phyloP scores from a whole-genome alignment of 176 grass and related monocot species.

The Paspalum vaginatum region DNA sequence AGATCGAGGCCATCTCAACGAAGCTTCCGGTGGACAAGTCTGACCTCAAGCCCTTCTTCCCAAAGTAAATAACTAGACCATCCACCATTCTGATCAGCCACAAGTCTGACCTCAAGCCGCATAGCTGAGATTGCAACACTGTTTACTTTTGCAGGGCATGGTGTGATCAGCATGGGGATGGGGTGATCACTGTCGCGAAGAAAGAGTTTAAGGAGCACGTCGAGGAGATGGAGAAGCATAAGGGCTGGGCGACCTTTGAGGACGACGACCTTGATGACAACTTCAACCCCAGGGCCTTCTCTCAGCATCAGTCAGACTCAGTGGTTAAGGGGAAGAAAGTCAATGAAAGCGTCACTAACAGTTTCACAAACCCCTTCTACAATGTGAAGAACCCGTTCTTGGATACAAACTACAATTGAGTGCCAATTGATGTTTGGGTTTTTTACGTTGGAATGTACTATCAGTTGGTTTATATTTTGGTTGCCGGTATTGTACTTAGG shows the following conservation, averaged over 20 bases:
- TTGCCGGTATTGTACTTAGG: background rate
- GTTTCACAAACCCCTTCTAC: constrained; percentile 64
- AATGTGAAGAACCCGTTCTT: constrained; percentile 55
- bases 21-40: constrained; percentile 79
- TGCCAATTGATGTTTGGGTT: background rate
- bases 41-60: constrained; percentile 83
- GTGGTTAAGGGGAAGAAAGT: constrained; percentile 35
- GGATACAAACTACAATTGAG: constrained; percentile 44
- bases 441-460: background rate
- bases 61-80: constrained; percentile 52
- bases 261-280: constrained; percentile 55
- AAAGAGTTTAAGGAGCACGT: constrained; percentile 80
- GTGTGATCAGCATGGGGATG: constrained; percentile 74
- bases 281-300: constrained; percentile 68
- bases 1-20: constrained; percentile 81
- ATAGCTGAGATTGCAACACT: background rate
- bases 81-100: background rate
- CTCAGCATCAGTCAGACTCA: constrained; percentile 22
- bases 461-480: constrained; percentile 18
- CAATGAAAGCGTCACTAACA: constrained; percentile 32
- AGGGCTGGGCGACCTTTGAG: constrained; percentile 66
- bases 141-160: constrained; percentile 54
- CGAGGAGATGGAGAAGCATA: constrained; percentile 63
- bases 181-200: constrained; percentile 62
- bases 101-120: background rate